These are phyloP conservation scores for Sclerotinia sclerotiorum DNA, from an alignment of 2,329 filamentous ascomycete species.

Conservation along the genomic window DNA sequence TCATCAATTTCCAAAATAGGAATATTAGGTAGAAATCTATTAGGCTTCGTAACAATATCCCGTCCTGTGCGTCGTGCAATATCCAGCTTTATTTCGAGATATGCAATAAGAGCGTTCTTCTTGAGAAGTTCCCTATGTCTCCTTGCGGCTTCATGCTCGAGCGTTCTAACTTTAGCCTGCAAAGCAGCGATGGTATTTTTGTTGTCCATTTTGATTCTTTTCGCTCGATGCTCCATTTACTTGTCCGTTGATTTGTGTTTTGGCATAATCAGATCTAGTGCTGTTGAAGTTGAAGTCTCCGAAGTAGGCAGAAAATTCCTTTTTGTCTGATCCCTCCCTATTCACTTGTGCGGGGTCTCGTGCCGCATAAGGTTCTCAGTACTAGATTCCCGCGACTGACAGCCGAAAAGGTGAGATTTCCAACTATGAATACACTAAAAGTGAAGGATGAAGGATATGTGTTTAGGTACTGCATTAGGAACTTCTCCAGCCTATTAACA, in stretches of 20 bases:
- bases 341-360: rapidly evolving
- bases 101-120: too few relatives aligned
- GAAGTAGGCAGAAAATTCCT: background rate
- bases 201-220: background rate
- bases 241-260: background rate
- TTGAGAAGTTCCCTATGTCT: background rate
- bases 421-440: too few relatives aligned
- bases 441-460: background rate
- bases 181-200: background rate
- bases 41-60: too few relatives aligned
- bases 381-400: background rate
- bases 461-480: too few relatives aligned
- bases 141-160: background rate
- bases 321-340: background rate
- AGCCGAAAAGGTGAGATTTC: background rate
- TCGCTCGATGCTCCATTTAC: background rate
- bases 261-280: background rate
- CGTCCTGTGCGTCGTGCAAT: too few relatives aligned
- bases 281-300: too few relatives aligned
- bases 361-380: background rate
- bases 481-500: too few relatives aligned
- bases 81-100: too few relatives aligned
- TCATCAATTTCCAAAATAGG: too few relatives aligned
- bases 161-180: background rate
- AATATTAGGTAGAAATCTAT: too few relatives aligned